Percentiles rank a stretch among this genome's conserved stretches.
These are phyloP conservation scores for Mortierella sp. DNA, from an alignment of 371 early-diverging fungal genomes.

Conservation along the genomic window DNA sequence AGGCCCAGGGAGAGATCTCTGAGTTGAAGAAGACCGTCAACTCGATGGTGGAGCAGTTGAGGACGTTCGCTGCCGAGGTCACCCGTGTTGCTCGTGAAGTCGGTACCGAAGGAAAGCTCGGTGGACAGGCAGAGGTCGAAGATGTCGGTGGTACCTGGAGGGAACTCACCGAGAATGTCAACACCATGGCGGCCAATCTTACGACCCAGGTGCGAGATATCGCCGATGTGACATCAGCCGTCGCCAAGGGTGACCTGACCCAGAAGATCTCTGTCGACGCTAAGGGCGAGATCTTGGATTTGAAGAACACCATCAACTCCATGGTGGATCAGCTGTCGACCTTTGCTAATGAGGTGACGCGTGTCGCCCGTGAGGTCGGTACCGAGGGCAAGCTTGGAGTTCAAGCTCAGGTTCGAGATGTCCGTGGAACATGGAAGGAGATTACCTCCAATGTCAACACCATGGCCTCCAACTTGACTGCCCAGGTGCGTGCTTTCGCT, in stretches of 20 bases:
- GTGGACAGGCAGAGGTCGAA: constrained; percentile 67
- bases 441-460: constrained; percentile 69
- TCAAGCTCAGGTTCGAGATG: constrained; percentile 63
- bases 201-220: constrained; percentile 56
- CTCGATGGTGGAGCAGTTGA: constrained; percentile 68
- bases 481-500: constrained; percentile 68
- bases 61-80: constrained; percentile 63
- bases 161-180: constrained; percentile 69
- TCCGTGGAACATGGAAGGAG: constrained; percentile 66
- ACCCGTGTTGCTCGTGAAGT: constrained; percentile 65
- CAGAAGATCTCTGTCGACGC: constrained; percentile 67
- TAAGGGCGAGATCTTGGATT: constrained; percentile 61
- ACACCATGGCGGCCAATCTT: constrained; percentile 59
- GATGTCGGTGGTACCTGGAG: constrained; percentile 74
- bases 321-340: constrained; percentile 71
- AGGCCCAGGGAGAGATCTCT: constrained; percentile 61
- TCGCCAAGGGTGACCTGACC: constrained; percentile 65
- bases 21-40: constrained; percentile 63
- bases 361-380: constrained; percentile 64
- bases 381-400: constrained; percentile 66
- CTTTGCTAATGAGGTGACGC: constrained; percentile 63
- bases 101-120: constrained; percentile 65
- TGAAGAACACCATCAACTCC: constrained; percentile 69
- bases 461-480: constrained; percentile 68
- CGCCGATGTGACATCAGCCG: constrained; percentile 54